Evolutionary conservation across 108 stramenopile genomes (phyloP).

Genomic region (Skeletonema grethae): DNA sequence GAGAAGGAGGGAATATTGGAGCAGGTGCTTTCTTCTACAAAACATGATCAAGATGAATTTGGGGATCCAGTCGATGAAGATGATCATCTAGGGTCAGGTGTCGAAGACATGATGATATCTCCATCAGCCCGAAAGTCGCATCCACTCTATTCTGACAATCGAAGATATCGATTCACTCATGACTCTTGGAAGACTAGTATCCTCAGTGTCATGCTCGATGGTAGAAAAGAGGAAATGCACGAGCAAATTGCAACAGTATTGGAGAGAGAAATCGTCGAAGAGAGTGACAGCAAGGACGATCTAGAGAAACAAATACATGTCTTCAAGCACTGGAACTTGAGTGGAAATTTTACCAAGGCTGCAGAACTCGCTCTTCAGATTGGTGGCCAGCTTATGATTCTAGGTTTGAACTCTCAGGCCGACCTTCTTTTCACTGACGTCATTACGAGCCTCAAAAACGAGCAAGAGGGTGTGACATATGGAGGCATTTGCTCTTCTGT

Average conservation of each 20-base stretch:
- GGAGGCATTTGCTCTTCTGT: conserved; percentile 33
- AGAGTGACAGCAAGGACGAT: conserved; percentile 36
- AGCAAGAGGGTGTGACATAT: not conserved
- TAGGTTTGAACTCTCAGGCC: conserved; percentile 61
- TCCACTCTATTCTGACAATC: conserved; percentile 44
- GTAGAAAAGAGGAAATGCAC: conserved; percentile 65
- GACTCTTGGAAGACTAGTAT: conserved; percentile 65
- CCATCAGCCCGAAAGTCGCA: conserved; percentile 34
- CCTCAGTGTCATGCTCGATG: conserved; percentile 62
- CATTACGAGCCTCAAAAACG: conserved; percentile 47
- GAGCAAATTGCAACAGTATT: conserved; percentile 55
- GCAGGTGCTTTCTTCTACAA: conserved; percentile 16
- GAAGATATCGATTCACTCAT: conserved; percentile 57
- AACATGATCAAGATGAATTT: conserved; percentile 12
- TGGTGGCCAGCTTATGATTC: conserved; percentile 52
- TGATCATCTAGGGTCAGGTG: conserved; percentile 14
- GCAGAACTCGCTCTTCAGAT: conserved; percentile 56
- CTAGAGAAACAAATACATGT: conserved; percentile 47
- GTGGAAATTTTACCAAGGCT: conserved; percentile 50
- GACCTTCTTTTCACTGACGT: conserved; percentile 55
- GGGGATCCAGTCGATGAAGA: conserved; percentile 39
- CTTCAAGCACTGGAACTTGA: conserved; percentile 63
- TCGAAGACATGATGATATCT: conserved; percentile 20
- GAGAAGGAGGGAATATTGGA: conserved; percentile 69
- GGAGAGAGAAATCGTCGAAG: conserved; percentile 41